Base-by-base conservation (phyloP, 495 filamentous ascomycete species). In the Penicillium arizonense region DNA sequence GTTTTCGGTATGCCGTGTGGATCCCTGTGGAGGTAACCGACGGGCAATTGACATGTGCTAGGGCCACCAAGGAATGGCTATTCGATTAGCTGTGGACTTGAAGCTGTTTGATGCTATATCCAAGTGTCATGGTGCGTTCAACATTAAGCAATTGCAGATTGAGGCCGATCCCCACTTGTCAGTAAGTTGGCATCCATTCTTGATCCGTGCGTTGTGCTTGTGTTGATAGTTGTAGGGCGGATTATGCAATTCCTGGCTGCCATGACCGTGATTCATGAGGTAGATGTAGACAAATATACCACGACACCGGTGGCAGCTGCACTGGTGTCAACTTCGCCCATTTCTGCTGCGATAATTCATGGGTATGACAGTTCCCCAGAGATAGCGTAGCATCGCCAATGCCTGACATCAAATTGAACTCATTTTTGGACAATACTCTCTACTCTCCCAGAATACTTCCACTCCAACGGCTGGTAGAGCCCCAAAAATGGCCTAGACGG, bases 21-120 rank as follows among this genome's bases (percentile, higher is more conserved):
- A 35, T 9, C 28, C 28, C 4, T 30, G 28, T 30, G 28, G 28
- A 30, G 28, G 28, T 7, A 30, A 8, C 2, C 9, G 28, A 30
- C 28, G 9, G 28, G 28, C 28, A 30, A 30, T 30, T 30, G 28
- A 30, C 28, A 30, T 30, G 32, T 14, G 1, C 5, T 47, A 65
- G 62, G 49, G 43, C 14, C 57, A 62, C 33, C 63, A 58, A 55
- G 53, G 52, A 9, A 62, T 65, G 38, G 56, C 57, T 32, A 10
- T 62, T 5, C 46, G 63, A 36, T 24, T 62, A 13, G 57, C 36
- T 6, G 24, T 62, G 6, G 59, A 65, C 44, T 28, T 63, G 13
- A 62, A 55, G 47, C 54, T 62, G 4, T 60, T 65, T 33, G 57
- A 62, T 41, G 59, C 38, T n/a, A 47, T 65, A 13, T 51, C 46